A percentile compares a stretch with the other conserved stretches of the same genome.
Conservation (phyloP, 768 basidiomycete species). For the Leccinum broughii region DNA sequence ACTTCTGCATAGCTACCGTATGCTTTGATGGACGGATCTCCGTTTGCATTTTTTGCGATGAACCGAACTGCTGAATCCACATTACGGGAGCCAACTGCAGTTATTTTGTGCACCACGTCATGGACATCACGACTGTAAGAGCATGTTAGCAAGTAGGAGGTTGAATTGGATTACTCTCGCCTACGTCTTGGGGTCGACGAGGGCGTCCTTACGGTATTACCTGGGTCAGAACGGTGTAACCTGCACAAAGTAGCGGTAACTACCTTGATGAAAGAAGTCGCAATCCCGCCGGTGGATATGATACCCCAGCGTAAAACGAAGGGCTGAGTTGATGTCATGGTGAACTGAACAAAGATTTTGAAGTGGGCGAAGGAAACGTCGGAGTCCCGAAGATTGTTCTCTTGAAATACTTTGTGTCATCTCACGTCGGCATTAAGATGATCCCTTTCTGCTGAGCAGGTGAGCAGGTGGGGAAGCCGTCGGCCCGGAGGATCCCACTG, state of each 20-base stretch:
- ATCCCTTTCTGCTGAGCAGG: slow-evolving; percentile 6
- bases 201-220: slow-evolving; percentile 55
- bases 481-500: slow-evolving; percentile 6
- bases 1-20: slow-evolving; percentile 77
- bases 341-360: not conserved
- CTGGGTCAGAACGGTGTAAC: not conserved
- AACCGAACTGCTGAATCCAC: slow-evolving; percentile 70
- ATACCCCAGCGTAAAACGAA: slow-evolving; percentile 78
- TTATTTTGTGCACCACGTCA: slow-evolving; percentile 67
- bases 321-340: slow-evolving; percentile 32
- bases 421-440: not conserved
- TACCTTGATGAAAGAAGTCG: slow-evolving; percentile 67
- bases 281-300: slow-evolving; percentile 79
- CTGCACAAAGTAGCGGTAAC: not conserved
- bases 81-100: slow-evolving; percentile 77
- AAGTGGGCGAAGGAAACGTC: slow-evolving; percentile 1
- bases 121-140: slow-evolving; percentile 55
- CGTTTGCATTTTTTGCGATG: slow-evolving; percentile 51
- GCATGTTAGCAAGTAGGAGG: not conserved
- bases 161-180: slow-evolving; percentile 23
- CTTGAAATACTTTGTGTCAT: slow-evolving; percentile 6
- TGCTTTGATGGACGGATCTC: slow-evolving; percentile 57
- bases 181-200: slow-evolving; percentile 74
- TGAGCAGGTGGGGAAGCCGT: slow-evolving; percentile 1
- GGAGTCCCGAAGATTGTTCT: not conserved